These are phyloP conservation scores for Verticillium alfalfae DNA, from an alignment of 2,329 filamentous ascomycete species.

Conservation along the genomic window DNA sequence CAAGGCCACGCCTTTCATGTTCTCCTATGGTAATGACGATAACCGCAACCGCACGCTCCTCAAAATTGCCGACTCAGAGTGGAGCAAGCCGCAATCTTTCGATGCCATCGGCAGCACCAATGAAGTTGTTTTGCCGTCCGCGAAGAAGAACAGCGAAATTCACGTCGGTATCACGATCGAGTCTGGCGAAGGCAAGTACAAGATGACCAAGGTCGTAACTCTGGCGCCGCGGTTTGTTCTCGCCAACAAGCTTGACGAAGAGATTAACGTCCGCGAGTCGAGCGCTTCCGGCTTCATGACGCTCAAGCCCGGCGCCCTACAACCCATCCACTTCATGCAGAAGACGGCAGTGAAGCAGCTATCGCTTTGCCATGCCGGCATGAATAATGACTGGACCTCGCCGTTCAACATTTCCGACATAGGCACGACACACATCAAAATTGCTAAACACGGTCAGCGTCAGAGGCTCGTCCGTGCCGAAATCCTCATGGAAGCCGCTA, in stretches of 20 bases:
- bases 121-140: constrained; percentile 76
- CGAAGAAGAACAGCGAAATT: constrained; percentile 70
- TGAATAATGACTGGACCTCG: constrained; percentile 96
- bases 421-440: constrained; percentile 87
- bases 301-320: constrained; percentile 69
- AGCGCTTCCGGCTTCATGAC: constrained; percentile 82
- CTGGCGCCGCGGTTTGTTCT: constrained; percentile 88
- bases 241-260: constrained; percentile 86
- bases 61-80: constrained; percentile 82
- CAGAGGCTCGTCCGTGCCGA: constrained; percentile 86
- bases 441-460: constrained; percentile 83
- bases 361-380: constrained; percentile 84
- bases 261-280: constrained; percentile 84
- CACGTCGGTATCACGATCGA: constrained; percentile 85
- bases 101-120: constrained; percentile 93
- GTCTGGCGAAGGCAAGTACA: constrained; percentile 95
- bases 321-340: constrained; percentile 86
- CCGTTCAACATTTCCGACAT: constrained; percentile 97
- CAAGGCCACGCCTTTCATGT: constrained; percentile 91
- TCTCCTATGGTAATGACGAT: constrained; percentile 84
- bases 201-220: constrained; percentile 91
- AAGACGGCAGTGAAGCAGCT: constrained; percentile 80
- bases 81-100: constrained; percentile 97
- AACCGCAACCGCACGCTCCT: constrained; percentile 85
- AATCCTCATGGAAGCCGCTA: constrained; percentile 86